Conservation (phyloP, 2,329 filamentous ascomycete genomes). For the Achaetomium macrosporum region DNA sequence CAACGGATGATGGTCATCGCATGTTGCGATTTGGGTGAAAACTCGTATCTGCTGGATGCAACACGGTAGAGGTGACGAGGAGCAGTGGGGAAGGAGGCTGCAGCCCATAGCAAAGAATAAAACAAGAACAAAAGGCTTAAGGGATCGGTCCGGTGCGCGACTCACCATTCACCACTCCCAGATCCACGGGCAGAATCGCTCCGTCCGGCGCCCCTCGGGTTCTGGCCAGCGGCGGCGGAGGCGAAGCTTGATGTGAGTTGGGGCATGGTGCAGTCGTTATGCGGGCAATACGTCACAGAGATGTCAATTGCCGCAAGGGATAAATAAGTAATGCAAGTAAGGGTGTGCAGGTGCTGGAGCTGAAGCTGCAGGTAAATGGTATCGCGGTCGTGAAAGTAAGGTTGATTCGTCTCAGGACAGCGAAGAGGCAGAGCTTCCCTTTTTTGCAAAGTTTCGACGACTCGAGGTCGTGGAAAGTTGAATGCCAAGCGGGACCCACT, state of each 20-base stretch:
- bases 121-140: neutral
- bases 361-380: neutral
- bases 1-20: neutral
- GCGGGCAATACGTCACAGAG: neutral
- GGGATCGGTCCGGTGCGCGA: slow-evolving; percentile 21
- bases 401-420: neutral
- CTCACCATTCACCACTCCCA: slow-evolving; percentile 68
- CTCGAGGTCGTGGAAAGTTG: slow-evolving; percentile 22
- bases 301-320: neutral
- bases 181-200: slow-evolving; percentile 46
- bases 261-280: slow-evolving; percentile 45
- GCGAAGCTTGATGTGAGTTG: slow-evolving; percentile 79
- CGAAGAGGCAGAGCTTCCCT: slow-evolving; percentile 18
- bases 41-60: neutral
- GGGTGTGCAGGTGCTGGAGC: neutral
- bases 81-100: no score
- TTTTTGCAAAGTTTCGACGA: slow-evolving; percentile 26
- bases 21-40: neutral
- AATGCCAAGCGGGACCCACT: slow-evolving; percentile 22
- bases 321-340: neutral
- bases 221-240: slow-evolving; percentile 74
- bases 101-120: neutral
- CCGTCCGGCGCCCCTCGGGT: slow-evolving; percentile 50
- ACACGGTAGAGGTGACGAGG: no score
- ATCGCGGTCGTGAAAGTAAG: slow-evolving; percentile 13